Conservation (phyloP, 2,329 filamentous ascomycete species). For the Diaporthe vaccinii region DNA sequence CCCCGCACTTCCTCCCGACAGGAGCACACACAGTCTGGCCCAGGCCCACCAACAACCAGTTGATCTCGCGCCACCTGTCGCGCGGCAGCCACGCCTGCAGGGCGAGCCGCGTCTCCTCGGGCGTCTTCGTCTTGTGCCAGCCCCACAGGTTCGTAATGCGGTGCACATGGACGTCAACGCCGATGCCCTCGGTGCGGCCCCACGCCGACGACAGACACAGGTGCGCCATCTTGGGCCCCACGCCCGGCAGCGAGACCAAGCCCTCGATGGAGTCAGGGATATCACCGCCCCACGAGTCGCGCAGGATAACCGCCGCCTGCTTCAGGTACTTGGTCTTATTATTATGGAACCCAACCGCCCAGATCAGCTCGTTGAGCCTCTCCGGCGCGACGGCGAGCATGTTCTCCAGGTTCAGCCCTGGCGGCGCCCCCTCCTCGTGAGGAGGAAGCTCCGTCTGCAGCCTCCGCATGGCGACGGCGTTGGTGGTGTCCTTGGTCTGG, state of each 20-base stretch:
- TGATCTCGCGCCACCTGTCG: constrained; percentile 93
- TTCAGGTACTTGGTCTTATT: constrained; percentile 91
- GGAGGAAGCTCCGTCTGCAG: constrained; percentile 81
- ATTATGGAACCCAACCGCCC: constrained; percentile 92
- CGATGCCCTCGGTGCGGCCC: constrained; percentile 79
- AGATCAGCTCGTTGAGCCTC: constrained; percentile 79
- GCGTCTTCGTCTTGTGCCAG: constrained; percentile 85
- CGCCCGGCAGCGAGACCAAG: constrained; percentile 83
- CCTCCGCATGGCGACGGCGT: constrained; percentile 83
- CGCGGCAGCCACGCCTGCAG: constrained; percentile 86
- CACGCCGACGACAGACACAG: constrained; percentile 83
- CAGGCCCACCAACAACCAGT: constrained; percentile 87
- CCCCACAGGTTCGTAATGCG: constrained; percentile 95
- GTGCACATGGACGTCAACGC: constrained; percentile 95
- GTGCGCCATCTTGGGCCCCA: constrained; percentile 96
- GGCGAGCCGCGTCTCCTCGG: constrained; percentile 83
- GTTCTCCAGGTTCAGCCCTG: constrained; percentile 79
- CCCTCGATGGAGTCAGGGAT: constrained; percentile 85
- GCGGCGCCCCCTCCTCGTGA: constrained; percentile 56
- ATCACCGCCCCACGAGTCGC: constrained; percentile 78
- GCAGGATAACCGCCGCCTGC: constrained; percentile 78
- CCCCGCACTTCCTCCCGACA: constrained; percentile 83
- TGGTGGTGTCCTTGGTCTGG: constrained; percentile 95
- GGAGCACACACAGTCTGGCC: constrained; percentile 90
- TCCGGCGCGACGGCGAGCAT: constrained; percentile 79